Evolutionary conservation across 495 filamentous ascomycete species (phyloP).

Genomic region (Xylaria cubensis): DNA sequence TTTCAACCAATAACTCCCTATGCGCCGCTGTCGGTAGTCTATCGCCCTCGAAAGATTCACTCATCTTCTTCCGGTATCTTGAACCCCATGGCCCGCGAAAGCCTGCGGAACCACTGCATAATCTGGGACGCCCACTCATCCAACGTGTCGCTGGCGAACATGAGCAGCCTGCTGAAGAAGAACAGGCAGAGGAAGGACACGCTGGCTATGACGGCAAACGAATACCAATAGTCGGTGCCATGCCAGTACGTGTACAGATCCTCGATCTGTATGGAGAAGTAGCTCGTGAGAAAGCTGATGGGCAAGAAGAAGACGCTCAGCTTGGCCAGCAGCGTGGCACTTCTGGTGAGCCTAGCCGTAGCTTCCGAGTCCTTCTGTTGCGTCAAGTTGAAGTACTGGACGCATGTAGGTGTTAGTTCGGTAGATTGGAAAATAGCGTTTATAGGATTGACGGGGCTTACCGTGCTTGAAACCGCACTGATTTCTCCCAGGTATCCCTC

Average conservation of each 20-base stretch:
- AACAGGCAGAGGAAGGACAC: slow-evolving; percentile 66
- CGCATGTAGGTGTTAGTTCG: slow-evolving; percentile 20
- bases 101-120: slow-evolving; percentile 25
- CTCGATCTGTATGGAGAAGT: slow-evolving; percentile 76
- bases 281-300: slow-evolving; percentile 82
- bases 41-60: background rate
- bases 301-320: slow-evolving; percentile 85
- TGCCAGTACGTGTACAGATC: slow-evolving; percentile 66
- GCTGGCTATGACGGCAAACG: slow-evolving; percentile 71
- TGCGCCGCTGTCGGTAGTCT: background rate
- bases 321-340: slow-evolving; percentile 83
- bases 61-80: slow-evolving; percentile 30
- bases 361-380: slow-evolving; percentile 82
- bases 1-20: background rate
- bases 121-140: slow-evolving; percentile 45
- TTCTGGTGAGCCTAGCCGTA: slow-evolving; percentile 77
- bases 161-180: slow-evolving; percentile 56
- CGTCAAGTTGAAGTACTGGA: slow-evolving; percentile 85
- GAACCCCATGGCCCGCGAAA: slow-evolving; percentile 27
- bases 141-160: slow-evolving; percentile 57
- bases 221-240: slow-evolving; percentile 71
- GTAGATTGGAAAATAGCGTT: background rate
- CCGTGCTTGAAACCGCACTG: slow-evolving; percentile 73
- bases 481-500: slow-evolving; percentile 81
- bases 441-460: slow-evolving; percentile 24